Evolutionary conservation across 2,329 filamentous ascomycete genomes (phyloP).

Genomic region (Fusarium napiforme): DNA sequence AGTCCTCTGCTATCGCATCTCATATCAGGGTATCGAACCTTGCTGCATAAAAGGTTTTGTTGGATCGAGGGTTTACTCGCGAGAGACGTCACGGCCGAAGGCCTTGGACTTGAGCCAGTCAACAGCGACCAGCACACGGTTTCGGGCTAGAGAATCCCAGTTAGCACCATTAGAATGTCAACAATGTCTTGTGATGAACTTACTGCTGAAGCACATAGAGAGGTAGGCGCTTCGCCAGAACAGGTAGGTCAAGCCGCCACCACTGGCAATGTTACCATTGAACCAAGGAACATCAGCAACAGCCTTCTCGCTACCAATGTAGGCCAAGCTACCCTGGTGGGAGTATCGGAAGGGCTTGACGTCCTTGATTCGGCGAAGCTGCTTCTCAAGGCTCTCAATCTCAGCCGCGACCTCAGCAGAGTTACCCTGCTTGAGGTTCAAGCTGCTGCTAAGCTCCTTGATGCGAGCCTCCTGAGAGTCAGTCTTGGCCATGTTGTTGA

Average conservation of each 20-base stretch:
- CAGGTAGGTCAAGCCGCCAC: conserved; percentile 93
- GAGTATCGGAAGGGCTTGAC: conserved; percentile 98
- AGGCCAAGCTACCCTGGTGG: conserved; percentile 95
- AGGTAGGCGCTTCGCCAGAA: conserved; percentile 99
- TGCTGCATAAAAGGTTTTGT: conserved; percentile 36
- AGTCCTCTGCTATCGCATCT: conserved; percentile 23
- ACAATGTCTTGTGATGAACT: conserved; percentile 56
- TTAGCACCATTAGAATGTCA: conserved; percentile 18
- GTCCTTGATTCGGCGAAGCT: conserved; percentile 89
- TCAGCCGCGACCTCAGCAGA: conserved; percentile 75
- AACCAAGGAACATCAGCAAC: conserved; percentile 98
- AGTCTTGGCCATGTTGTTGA: conserved; percentile 99
- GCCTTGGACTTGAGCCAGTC: conserved; percentile 98
- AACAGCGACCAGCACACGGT: conserved; percentile 89
- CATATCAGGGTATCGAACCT: conserved; percentile 43
- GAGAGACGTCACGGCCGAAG: conserved; percentile 93
- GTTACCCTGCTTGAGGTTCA: conserved; percentile 71
- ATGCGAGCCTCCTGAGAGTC: conserved; percentile 83
- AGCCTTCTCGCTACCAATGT: conserved; percentile 98
- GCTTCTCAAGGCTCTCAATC: conserved; percentile 88
- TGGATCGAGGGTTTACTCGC: conserved; percentile 67
- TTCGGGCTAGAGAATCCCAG: conserved; percentile 73
- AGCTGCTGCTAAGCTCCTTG: conserved; percentile 69
- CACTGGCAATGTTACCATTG: conserved; percentile 94
- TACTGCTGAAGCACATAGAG: conserved; percentile 99